A percentile compares a stretch with the other conserved stretches of the same genome.
Conservation (phyloP, 768 basidiomycete species). For the Lentinula sp. region DNA sequence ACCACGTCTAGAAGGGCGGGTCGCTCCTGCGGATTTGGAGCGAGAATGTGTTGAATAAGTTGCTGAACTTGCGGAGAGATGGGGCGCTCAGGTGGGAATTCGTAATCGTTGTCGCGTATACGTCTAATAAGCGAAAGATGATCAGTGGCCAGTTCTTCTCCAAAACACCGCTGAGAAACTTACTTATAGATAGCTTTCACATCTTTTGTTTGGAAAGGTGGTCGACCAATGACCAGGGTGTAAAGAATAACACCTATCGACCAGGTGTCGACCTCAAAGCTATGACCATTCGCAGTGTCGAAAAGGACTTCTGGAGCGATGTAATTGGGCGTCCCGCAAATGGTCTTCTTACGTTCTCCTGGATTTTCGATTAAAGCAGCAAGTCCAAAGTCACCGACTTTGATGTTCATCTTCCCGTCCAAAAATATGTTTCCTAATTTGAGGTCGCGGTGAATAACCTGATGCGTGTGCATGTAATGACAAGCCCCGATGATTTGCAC, state of each 20-base stretch:
- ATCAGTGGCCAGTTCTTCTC: background rate
- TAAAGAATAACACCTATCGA: slow-evolving; percentile 96
- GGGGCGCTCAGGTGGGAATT: slow-evolving; percentile 74
- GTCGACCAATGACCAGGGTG: slow-evolving; percentile 89
- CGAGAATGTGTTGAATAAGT: slow-evolving; percentile 81
- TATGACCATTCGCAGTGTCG: slow-evolving; percentile 93
- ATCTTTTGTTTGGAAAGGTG: slow-evolving; percentile 98
- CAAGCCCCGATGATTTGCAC: slow-evolving; percentile 94
- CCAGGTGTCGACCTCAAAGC: slow-evolving; percentile 98
- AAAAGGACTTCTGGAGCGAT: slow-evolving; percentile 98
- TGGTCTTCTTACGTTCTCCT: slow-evolving; percentile 97
- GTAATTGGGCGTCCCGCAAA: slow-evolving; percentile 98
- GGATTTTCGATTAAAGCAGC: slow-evolving; percentile 95
- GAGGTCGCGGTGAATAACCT: slow-evolving; percentile 93
- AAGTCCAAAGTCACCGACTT: slow-evolving; percentile 96
- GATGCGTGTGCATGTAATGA: slow-evolving; percentile 94
- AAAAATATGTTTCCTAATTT: slow-evolving; percentile 96
- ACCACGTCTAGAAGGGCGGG: slow-evolving; percentile 85
- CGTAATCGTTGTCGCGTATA: slow-evolving; percentile 90
- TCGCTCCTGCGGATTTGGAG: slow-evolving; percentile 74
- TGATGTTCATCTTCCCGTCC: slow-evolving; percentile 87
- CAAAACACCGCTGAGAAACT: slow-evolving; percentile 16
- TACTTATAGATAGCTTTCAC: slow-evolving; percentile 95
- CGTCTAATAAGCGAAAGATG: slow-evolving; percentile 42
- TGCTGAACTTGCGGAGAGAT: slow-evolving; percentile 69